Percentiles rank a stretch among this genome's conserved stretches.
Conservation (phyloP, 768 basidiomycete species). For the Leccinum ochraceum region DNA sequence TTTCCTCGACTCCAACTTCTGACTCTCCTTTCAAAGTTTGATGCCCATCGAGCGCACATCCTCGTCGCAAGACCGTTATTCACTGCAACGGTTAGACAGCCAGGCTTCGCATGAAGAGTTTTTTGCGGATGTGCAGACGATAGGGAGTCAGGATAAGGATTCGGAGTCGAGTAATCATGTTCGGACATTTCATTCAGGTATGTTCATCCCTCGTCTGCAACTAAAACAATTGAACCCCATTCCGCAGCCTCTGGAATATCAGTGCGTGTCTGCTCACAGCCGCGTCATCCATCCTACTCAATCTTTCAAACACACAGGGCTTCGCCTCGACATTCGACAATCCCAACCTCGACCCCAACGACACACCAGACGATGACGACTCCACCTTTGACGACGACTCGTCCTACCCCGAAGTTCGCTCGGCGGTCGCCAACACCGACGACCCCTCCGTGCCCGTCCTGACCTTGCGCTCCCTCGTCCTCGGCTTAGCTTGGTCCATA, state of each 20-base stretch:
- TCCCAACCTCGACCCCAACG: slow-evolving; percentile 27
- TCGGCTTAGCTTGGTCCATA: slow-evolving; percentile 73
- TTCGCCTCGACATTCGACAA: slow-evolving; percentile 17
- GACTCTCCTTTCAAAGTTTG: slow-evolving; percentile 1
- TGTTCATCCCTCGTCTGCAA: no score
- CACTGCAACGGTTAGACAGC: slow-evolving; percentile 16
- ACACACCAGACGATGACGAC: not conserved
- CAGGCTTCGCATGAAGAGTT: slow-evolving; percentile 3
- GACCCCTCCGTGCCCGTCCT: slow-evolving; percentile 61
- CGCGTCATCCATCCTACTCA: not conserved
- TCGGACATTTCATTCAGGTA: slow-evolving; percentile 22
- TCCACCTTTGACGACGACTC: slow-evolving; percentile 54
- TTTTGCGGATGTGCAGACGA: slow-evolving; percentile 14
- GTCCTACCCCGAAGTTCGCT: slow-evolving; percentile 72
- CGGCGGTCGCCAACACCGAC: slow-evolving; percentile 70
- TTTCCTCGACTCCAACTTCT: no score
- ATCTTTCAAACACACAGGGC: not conserved
- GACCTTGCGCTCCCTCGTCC: slow-evolving; percentile 68
- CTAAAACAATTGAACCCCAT: not conserved
- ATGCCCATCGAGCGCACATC: slow-evolving; percentile 23
- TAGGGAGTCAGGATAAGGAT: slow-evolving; percentile 28
- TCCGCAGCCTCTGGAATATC: slow-evolving; percentile 18
- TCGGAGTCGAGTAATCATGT: slow-evolving; percentile 13
- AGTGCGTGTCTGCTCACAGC: slow-evolving; percentile 12
- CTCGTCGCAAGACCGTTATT: slow-evolving; percentile 13